phyloP scores from a whole-genome alignment of 2,329 filamentous ascomycete genomes.

The Hypoxylon sp. region DNA sequence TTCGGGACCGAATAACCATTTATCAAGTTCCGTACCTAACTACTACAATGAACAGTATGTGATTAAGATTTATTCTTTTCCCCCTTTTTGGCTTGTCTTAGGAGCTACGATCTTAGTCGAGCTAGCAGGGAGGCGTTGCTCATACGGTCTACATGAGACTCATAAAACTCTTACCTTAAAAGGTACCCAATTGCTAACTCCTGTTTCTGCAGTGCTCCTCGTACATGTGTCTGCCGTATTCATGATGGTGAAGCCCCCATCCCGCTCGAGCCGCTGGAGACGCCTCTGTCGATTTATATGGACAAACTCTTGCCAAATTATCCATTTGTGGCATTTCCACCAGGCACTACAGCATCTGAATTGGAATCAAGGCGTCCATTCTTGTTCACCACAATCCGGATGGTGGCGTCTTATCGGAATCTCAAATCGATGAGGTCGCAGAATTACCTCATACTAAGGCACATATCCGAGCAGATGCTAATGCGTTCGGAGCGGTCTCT shows the following conservation, averaged over 20 bases:
- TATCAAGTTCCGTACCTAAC: conserved; percentile 56
- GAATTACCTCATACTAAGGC: conserved; percentile 63
- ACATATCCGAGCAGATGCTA: conserved; percentile 65
- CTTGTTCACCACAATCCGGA: conserved; percentile 65
- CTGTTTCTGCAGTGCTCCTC: conserved; percentile 55
- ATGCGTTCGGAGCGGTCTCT: conserved; percentile 65
- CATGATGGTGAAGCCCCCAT: conserved; percentile 58
- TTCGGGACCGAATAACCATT: conserved; percentile 29
- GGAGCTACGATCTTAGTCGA: not conserved
- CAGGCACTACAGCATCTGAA: conserved; percentile 55
- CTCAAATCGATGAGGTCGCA: conserved; percentile 65
- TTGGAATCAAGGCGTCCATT: conserved; percentile 62
- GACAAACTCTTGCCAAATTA: conserved; percentile 60
- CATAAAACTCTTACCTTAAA: not conserved
- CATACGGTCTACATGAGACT: not conserved
- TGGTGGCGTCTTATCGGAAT: conserved; percentile 65
- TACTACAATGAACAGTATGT: conserved; percentile 60
- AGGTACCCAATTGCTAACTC: not conserved
- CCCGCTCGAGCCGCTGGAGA: conserved; percentile 63
- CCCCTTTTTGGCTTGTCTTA: not conserved
- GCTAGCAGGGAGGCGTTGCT: not conserved
- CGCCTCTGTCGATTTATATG: conserved; percentile 62
- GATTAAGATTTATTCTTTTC: not conserved
- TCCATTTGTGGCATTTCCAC: conserved; percentile 64
- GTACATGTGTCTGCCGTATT: conserved; percentile 64